Percentiles rank a stretch among this genome's conserved stretches.
Conservation (phyloP, 2,329 filamentous ascomycete genomes). For the Botrytis galanthina region DNA sequence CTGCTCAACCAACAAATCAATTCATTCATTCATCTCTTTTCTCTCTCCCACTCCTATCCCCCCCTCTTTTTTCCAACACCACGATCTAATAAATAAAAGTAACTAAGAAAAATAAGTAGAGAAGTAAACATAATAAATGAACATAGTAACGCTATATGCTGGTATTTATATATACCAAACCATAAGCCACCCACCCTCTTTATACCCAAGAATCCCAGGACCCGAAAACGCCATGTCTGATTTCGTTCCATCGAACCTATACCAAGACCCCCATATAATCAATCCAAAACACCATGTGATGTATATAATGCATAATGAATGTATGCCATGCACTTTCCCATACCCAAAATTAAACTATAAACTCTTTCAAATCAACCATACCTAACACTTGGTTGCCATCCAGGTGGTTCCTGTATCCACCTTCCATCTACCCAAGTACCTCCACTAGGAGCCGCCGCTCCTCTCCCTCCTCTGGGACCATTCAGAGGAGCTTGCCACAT, state of each 20-base stretch:
- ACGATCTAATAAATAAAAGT: neutral
- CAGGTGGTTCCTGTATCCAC: slow-evolving; percentile 10
- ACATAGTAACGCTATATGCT: neutral
- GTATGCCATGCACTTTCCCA: neutral
- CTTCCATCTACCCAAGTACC: slow-evolving; percentile 15
- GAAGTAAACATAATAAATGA: neutral
- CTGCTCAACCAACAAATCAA: neutral
- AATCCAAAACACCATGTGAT: neutral
- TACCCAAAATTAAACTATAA: neutral
- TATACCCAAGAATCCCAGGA: neutral
- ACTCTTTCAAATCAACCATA: slow-evolving; percentile 21
- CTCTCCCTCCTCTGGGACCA: neutral
- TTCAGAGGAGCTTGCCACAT: slow-evolving; percentile 5
- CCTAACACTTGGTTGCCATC: slow-evolving; percentile 19
- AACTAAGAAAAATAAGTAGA: neutral
- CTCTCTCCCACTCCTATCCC: neutral
- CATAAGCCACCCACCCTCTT: neutral
- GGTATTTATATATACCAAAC: neutral
- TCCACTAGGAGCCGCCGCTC: neutral
- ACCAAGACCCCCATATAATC: neutral
- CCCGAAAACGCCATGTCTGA: neutral
- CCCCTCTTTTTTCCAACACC: neutral
- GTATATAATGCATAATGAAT: neutral
- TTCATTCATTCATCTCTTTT: neutral
- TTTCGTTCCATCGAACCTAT: neutral